phyloP scores from a whole-genome alignment of 108 stramenopile genomes.

The Cyclotella sp. region DNA sequence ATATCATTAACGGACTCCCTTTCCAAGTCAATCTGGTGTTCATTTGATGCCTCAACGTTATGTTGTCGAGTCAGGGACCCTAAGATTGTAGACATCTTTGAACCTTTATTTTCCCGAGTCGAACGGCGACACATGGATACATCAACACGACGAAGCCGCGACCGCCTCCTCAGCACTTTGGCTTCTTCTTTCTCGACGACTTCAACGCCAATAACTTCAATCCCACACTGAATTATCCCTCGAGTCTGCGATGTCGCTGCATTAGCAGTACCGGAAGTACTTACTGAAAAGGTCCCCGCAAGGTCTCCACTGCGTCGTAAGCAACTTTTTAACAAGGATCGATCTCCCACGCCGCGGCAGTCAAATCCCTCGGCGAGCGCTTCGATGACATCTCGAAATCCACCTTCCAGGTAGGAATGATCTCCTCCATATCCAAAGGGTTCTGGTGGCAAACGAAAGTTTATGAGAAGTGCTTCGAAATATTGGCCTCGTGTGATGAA shows the following conservation, averaged over 20 bases:
- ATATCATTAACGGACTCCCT: not conserved
- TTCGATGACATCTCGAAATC: constrained; percentile 78
- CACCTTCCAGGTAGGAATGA: constrained; percentile 84
- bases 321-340: not conserved
- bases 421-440: constrained; percentile 92
- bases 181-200: constrained; percentile 53
- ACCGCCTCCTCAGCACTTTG: constrained; percentile 17
- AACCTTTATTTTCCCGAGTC: constrained; percentile 35
- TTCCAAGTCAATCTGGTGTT: not conserved
- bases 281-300: constrained; percentile 23
- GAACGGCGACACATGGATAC: constrained; percentile 35
- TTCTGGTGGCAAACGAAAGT: constrained; percentile 35
- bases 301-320: constrained; percentile 46
- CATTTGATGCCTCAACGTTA: not conserved
- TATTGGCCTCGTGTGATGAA: not conserved
- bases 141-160: constrained; percentile 1
- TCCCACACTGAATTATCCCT: constrained; percentile 54
- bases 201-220: constrained; percentile 49
- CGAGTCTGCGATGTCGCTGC: constrained; percentile 2
- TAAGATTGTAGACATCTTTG: constrained; percentile 20
- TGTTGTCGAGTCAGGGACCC: constrained; percentile 7
- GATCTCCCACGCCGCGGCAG: constrained; percentile 53
- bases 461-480: not conserved
- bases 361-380: constrained; percentile 81
- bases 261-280: not conserved